Base-by-base conservation (phyloP, 257 asterid species). In the Solanum chilense region DNA sequence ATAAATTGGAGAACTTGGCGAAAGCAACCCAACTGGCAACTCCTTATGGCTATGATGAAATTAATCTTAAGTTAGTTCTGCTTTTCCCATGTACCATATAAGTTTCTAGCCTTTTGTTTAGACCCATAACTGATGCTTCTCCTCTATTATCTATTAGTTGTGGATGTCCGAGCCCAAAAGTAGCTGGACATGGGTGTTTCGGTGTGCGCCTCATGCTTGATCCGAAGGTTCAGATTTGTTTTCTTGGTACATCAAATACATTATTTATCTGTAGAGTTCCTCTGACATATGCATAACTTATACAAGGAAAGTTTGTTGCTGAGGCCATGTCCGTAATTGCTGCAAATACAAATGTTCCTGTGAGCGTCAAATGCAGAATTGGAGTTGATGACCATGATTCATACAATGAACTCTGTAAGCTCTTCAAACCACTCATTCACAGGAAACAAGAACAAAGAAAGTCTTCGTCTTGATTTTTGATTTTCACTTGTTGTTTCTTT, bases 131-230 rank as follows among this genome's bases (percentile, higher is more conserved):
- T 88, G 86, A 82, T 88, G 71, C 56, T 20, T 25, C 49, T 89
- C 49, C 58, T 71, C 35, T 70, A 73, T 89, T 74, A 12, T 45
- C 42, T 60, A 13, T 86, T 95, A 97, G 99, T 86, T 97, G 99
- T 88, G 99, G 99, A 85, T 97, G 99, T 88, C 98, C 99, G 78
- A 95, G 99, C 84, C 95, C 98, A 5, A 97, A 91, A 89, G 99
- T 95, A 87, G 99, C 99, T 92, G 98, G 99, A 87, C 98, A 97
- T 90, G 99, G 99, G 87, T 97, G 99, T 88, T 97, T 97, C 33
- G 98, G 99, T 56, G 99, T 90, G 86, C 96, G 97, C 66, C 95
- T 94, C 87, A 97, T 97, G 99, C 98, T 95, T 91, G 98, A 95
- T 86, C 99, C 99, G 70, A 93, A 97, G 98, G 99, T 97, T 71